Evolutionary conservation across 148 eudicot species (phyloP), one percentile per base, ranked within the genome.

Genomic region (Persicaria tinctoria): DNA sequence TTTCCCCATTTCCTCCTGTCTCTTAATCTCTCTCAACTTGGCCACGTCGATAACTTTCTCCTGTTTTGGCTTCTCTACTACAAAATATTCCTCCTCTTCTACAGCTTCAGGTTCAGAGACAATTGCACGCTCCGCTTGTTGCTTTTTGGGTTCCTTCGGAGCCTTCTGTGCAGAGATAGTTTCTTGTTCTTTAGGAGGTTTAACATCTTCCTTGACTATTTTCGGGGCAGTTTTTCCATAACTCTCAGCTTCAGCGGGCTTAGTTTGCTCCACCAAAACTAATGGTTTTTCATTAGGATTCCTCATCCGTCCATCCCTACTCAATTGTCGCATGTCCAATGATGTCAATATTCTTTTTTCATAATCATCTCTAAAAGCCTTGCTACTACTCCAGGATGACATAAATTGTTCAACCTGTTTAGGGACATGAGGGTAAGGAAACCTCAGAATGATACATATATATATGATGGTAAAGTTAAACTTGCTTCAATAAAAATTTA

Each of bases 201-300:
- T 78, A 7, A 76, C 18, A 72, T 80, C 92, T 80, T 83, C 96
- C 70, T 85, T 89, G 17, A 81, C 74, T 64, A 75, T 84, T 83
- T 90, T 91, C 1, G 69, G 69, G 45, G 72, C 76, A 9, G 79
- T 46, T 82, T 79, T 84, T 56, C 85, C 46, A 4, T 76, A 76
- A 4, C 72, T 53, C 78, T 73, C 88, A 2, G 79, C 16, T 77
- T 82, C 78, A 49, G 80, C 18, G 1, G 82, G 79, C 74, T 73
- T 70, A 11, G 85, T 74, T 50, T 82, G 12, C 75, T 88, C 91
- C 2, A 46, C 78, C 56, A 20, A 51, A 60, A 88, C 76, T 53
- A 94, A 79, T 10, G 92, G 98, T 85, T 94, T 91, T 84, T 94
- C 98, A 72, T 81, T 86, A 0, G 84, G 86, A 78, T 90, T 92